phyloP scores from a whole-genome alignment of 2,329 filamentous ascomycete species.

The Trichoderma endophyticum region DNA sequence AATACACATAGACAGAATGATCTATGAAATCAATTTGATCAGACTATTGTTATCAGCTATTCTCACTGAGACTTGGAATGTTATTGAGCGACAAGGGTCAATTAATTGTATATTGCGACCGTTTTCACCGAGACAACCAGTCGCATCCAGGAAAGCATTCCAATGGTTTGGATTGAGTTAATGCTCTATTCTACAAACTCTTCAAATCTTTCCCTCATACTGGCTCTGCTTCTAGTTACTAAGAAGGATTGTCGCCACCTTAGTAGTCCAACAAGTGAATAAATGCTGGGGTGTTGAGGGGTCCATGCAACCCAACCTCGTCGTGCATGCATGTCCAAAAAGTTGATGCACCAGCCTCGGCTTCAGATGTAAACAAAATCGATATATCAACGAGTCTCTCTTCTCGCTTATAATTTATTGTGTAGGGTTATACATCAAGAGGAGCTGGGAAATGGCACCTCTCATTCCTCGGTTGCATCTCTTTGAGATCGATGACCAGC shows the following conservation, averaged over 20 bases:
- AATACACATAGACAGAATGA: neutral
- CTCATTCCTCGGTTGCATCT: constrained; percentile 59
- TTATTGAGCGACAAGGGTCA: neutral
- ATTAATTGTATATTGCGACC: neutral
- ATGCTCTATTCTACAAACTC: neutral
- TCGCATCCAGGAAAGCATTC: neutral
- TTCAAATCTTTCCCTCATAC: neutral
- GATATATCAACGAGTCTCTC: neutral
- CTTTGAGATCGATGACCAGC: constrained; percentile 65
- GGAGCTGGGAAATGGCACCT: constrained; percentile 37
- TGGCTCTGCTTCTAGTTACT: neutral
- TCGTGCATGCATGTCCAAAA: neutral
- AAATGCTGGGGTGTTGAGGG: neutral
- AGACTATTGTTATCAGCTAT: neutral
- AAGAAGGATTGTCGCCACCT: neutral
- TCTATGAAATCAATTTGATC: no score
- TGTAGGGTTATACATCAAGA: no score
- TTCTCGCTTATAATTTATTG: neutral
- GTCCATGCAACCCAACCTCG: neutral
- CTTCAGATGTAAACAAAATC: neutral
- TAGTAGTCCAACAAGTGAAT: neutral
- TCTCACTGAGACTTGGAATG: neutral
- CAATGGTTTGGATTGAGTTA: neutral
- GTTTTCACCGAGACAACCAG: neutral
- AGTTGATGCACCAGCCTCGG: neutral